A percentile compares a stretch with the other conserved stretches of the same genome.
phyloP scores from a whole-genome alignment of 140 eudicot genomes.

The Anethum foeniculum region DNA sequence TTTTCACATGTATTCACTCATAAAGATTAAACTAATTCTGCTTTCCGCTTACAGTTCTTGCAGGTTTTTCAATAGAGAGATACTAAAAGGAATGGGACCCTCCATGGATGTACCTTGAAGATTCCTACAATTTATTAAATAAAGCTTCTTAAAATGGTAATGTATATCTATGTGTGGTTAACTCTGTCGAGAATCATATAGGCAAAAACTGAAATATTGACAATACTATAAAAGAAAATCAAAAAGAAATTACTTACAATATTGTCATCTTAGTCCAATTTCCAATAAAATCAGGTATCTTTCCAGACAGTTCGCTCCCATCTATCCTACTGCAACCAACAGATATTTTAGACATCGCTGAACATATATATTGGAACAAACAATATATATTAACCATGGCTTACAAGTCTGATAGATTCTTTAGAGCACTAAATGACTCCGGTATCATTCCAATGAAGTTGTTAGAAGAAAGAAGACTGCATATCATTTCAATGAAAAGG shows the following conservation, averaged over 20 bases:
- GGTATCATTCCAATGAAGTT: constrained; percentile 72
- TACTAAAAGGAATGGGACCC: constrained; percentile 68
- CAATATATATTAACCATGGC: constrained; percentile 17
- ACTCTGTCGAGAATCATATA: neutral
- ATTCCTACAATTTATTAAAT: constrained; percentile 35
- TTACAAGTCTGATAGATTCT: constrained; percentile 63
- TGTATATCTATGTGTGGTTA: neutral
- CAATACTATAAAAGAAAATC: neutral
- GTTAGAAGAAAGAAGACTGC: constrained; percentile 77
- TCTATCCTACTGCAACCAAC: constrained; percentile 62
- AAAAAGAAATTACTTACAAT: constrained; percentile 41
- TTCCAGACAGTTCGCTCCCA: constrained; percentile 63
- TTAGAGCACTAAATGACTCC: constrained; percentile 38
- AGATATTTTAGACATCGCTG: constrained; percentile 1
- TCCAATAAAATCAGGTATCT: constrained; percentile 73
- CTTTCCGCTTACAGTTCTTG: constrained; percentile 33
- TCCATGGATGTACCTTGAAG: constrained; percentile 74
- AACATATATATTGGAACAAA: neutral
- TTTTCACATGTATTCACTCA: constrained; percentile 1
- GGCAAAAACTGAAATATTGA: neutral
- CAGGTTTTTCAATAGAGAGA: constrained; percentile 46
- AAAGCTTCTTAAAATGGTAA: constrained; percentile 12
- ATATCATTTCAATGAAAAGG: constrained; percentile 2
- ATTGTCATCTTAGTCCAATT: constrained; percentile 49
- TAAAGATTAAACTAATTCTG: neutral